Conservation (phyloP, 345 rosid species). For the Rhizophora mangle region DNA sequence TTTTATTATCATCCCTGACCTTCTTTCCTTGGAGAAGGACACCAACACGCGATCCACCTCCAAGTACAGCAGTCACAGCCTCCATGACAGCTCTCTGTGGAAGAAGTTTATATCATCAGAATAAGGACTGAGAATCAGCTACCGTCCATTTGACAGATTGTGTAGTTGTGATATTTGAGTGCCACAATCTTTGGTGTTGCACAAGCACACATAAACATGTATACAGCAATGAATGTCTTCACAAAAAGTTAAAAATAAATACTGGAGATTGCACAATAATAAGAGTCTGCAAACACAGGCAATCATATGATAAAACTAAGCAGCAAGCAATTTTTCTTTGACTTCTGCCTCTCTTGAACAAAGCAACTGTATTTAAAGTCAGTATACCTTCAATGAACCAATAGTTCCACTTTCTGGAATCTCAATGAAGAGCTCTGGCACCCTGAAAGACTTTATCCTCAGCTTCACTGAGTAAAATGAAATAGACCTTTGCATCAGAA, state of each 20-base stretch:
- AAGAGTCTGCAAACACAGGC: background rate
- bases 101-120: slow-evolving; percentile 26
- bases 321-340: background rate
- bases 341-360: slow-evolving; percentile 3
- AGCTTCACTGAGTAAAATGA: slow-evolving; percentile 69
- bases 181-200: background rate
- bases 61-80: slow-evolving; percentile 73
- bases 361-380: slow-evolving; percentile 5
- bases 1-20: slow-evolving; percentile 79
- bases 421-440: slow-evolving; percentile 90
- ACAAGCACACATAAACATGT: background rate
- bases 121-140: slow-evolving; percentile 1
- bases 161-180: background rate
- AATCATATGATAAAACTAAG: background rate
- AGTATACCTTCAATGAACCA: slow-evolving; percentile 81
- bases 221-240: background rate
- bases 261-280: background rate
- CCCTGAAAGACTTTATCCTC: slow-evolving; percentile 86
- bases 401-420: slow-evolving; percentile 86
- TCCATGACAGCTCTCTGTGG: slow-evolving; percentile 84
- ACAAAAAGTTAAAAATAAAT: too few relatives aligned
- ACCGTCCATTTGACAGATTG: background rate
- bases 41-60: slow-evolving; percentile 72
- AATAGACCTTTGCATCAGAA: slow-evolving; percentile 30
- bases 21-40: slow-evolving; percentile 84